Evolutionary conservation across 768 basidiomycete genomes (phyloP), one percentile per base, ranked within the genome.

Genomic region (Coprinellus aureogranulatus): DNA sequence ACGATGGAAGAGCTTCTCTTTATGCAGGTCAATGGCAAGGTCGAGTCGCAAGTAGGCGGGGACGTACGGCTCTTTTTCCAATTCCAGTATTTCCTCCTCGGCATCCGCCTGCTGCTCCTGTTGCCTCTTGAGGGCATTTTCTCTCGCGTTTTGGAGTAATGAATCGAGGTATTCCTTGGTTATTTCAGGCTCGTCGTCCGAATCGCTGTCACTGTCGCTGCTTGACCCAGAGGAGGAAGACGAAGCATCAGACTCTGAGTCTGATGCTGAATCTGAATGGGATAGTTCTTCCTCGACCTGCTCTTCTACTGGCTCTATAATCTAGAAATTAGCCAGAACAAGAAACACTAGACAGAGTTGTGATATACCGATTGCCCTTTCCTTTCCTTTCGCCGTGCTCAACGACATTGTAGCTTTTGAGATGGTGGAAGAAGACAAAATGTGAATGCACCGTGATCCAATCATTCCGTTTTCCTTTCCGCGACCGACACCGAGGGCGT

Each of bases 131-230:
- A 70, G 65, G 47, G 77, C 81, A 67, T 80, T 83, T 64, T 76
- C 68, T 62, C 79, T 77, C 18, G 89, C 89, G 55, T 80, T 82
- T 59, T 85, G 79, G 12, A 92, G 71, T 0, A 90, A 70, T 6
- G 81, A 85, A 30, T 85, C 76, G 4, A 90, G 76, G 58, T 84
- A 85, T 62, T 85, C 83, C 39, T 77, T 73, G 0, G 84, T 84
- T 27, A 86, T 72, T 44, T 82, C 77, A 4, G 74, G 72, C 57
- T 81, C 81, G 20, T 66, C 70, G 22, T 82, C 73, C 4, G 72
- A 72, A 12, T 80, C 73, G 37, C 62, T 62, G 27, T 55, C 59
- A 8, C 55, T 58, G 23, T 40, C 18, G 39, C 49, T 46, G 12
- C 72, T 75, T 31, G 69, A 65, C 51, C 68, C 70, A 1, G 72